These are phyloP conservation scores for Blastobotrys proliferans DNA, from an alignment of 1,139 yeast species.

Conservation along the genomic window DNA sequence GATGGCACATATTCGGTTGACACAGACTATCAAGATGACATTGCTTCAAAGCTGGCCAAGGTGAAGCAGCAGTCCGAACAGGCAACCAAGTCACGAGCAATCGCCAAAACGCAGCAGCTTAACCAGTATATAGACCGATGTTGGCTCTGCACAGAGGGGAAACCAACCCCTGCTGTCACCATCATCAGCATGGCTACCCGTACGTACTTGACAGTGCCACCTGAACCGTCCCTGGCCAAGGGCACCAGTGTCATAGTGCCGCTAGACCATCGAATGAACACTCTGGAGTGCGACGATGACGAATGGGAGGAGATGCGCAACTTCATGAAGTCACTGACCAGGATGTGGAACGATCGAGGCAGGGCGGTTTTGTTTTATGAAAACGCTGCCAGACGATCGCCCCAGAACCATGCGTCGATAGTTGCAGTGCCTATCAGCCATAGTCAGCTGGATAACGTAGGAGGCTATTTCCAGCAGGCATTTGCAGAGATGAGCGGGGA, in stretches of 20 bases:
- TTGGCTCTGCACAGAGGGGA: conserved; percentile 37
- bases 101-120: conserved; percentile 29
- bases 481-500: conserved; percentile 40
- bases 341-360: conserved; percentile 38
- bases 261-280: conserved; percentile 39
- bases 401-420: conserved; percentile 40
- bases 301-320: conserved; percentile 46
- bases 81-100: conserved; percentile 28
- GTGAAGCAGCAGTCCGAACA: conserved; percentile 19
- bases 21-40: conserved; percentile 43
- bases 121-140: conserved; percentile 38
- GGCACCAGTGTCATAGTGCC: conserved; percentile 42
- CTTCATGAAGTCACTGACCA: conserved; percentile 41
- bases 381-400: conserved; percentile 35
- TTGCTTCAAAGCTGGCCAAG: conserved; percentile 38
- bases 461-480: conserved; percentile 43
- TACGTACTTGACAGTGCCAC: conserved; percentile 34
- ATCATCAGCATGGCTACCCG: conserved; percentile 34
- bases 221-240: conserved; percentile 37
- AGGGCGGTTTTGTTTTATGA: conserved; percentile 45
- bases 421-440: conserved; percentile 43
- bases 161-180: conserved; percentile 27
- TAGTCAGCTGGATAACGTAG: conserved; percentile 31
- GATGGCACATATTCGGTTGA: conserved; percentile 37
- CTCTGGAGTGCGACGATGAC: conserved; percentile 41